A percentile compares a stretch with the other conserved stretches of the same genome.
phyloP scores from a whole-genome alignment of 2,329 filamentous ascomycete species.

The Endocalyx cinctus region DNA sequence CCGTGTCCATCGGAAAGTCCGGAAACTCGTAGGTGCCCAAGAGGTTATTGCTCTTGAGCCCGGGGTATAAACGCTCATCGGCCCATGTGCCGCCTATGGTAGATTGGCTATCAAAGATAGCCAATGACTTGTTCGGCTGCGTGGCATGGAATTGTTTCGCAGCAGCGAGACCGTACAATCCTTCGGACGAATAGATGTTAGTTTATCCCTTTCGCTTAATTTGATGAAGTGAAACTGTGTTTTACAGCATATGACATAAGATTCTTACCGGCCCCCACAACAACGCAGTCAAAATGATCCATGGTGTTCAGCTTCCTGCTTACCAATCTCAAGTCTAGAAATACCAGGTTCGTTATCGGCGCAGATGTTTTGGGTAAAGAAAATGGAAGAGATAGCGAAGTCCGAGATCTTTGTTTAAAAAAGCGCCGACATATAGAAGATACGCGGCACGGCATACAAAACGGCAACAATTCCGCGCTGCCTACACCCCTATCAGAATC shows the following conservation, averaged over 20 bases:
- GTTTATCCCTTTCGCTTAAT: too few species aligned
- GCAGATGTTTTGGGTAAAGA: too few species aligned
- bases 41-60: slow-evolving; percentile 70
- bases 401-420: too few species aligned
- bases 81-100: slow-evolving; percentile 68
- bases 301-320: too few species aligned
- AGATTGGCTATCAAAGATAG: slow-evolving; percentile 52
- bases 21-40: slow-evolving; percentile 68
- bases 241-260: neutral
- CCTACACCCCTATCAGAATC: too few species aligned
- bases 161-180: slow-evolving; percentile 53
- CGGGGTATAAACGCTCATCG: slow-evolving; percentile 60
- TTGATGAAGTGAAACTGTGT: too few species aligned
- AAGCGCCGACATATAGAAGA: too few species aligned
- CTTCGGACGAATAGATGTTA: slow-evolving; percentile 16
- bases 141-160: slow-evolving; percentile 58
- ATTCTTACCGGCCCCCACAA: slow-evolving; percentile 50
- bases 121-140: slow-evolving; percentile 51
- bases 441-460: too few species aligned
- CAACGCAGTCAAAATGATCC: slow-evolving; percentile 42
- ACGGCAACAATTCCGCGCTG: too few species aligned
- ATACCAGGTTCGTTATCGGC: too few species aligned
- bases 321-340: too few species aligned
- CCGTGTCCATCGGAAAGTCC: slow-evolving; percentile 66
- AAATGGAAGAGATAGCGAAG: too few species aligned